phyloP scores from a whole-genome alignment of 2,329 filamentous ascomycete genomes.

The Colletotrichum destructivum region DNA sequence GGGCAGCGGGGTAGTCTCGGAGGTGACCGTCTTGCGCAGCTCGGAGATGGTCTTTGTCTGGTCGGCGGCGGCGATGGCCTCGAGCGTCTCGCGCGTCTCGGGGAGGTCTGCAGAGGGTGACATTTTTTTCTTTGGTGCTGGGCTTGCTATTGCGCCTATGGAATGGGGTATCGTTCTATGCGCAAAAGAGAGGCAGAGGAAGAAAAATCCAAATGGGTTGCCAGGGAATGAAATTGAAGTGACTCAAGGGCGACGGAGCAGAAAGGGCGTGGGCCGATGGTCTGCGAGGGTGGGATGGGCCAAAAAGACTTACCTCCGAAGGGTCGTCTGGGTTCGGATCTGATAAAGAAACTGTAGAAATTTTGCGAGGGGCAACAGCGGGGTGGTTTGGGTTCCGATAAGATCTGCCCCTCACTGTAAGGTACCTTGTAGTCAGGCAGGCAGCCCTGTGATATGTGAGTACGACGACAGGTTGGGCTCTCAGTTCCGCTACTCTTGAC shows the following conservation, averaged over 20 bases:
- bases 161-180: constrained; percentile 27
- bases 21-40: constrained; percentile 83
- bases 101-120: constrained; percentile 44
- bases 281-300: constrained; percentile 22
- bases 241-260: constrained; percentile 9
- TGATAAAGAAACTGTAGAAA: constrained; percentile 39
- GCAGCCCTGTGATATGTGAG: background rate
- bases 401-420: constrained; percentile 40
- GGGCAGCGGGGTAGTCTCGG: constrained; percentile 86
- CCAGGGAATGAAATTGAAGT: background rate
- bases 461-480: background rate
- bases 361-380: constrained; percentile 42
- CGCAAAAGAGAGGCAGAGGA: background rate
- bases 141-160: background rate
- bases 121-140: constrained; percentile 41
- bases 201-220: background rate
- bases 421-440: background rate
- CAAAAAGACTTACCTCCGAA: constrained; percentile 35
- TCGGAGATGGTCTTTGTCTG: constrained; percentile 61
- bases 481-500: background rate
- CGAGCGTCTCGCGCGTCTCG: constrained; percentile 38
- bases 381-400: constrained; percentile 38
- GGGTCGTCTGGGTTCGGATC: constrained; percentile 32
- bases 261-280: constrained; percentile 31
- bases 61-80: constrained; percentile 39